A percentile compares a stretch with the other conserved stretches of the same genome.
These are phyloP conservation scores for Sphaerostilbella broomeana DNA, from an alignment of 2,329 filamentous ascomycete genomes.

Conservation along the genomic window DNA sequence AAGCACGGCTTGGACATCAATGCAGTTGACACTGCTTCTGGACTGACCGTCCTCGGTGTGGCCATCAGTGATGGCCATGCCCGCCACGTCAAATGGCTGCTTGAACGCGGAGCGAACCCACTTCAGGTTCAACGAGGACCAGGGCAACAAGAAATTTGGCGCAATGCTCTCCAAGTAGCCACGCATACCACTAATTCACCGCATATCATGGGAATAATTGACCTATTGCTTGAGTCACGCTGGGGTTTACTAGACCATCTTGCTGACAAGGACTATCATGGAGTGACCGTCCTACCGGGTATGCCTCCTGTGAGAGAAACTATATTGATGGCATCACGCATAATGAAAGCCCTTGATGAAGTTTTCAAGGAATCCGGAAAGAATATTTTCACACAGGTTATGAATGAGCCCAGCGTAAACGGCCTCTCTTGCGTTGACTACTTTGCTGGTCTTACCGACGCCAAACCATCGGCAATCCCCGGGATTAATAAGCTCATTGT, in stretches of 20 bases:
- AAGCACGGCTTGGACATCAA: conserved; percentile 17
- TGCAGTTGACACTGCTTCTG: conserved; percentile 10
- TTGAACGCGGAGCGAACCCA: conserved; percentile 19
- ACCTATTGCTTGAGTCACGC: conserved; percentile 15
- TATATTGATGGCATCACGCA: conserved; percentile 1
- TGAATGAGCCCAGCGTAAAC: conserved; percentile 3
- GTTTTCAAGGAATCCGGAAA: conserved; percentile 13
- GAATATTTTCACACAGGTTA: conserved; percentile 16
- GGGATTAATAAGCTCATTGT: conserved; percentile 6
- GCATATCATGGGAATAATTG: conserved; percentile 8
- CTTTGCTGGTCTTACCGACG: conserved; percentile 1
- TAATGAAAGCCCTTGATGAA: conserved; percentile 14
- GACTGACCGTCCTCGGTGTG: conserved; percentile 16
- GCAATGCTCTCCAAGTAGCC: conserved; percentile 15
- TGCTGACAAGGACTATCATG: conserved; percentile 14
- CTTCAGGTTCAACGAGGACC: conserved; percentile 12
- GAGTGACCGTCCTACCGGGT: conserved; percentile 13
- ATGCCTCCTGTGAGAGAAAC: background rate
- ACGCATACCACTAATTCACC: conserved; percentile 1
- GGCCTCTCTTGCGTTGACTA: conserved; percentile 13
- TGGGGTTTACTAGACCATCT: conserved; percentile 16
- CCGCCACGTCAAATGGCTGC: conserved; percentile 16
- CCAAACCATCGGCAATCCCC: conserved; percentile 1
- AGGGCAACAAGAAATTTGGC: conserved; percentile 11
- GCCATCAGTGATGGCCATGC: conserved; percentile 14